phyloP scores from a whole-genome alignment of 805 yeast genomes.

The Myxozyma mucilagina region DNA sequence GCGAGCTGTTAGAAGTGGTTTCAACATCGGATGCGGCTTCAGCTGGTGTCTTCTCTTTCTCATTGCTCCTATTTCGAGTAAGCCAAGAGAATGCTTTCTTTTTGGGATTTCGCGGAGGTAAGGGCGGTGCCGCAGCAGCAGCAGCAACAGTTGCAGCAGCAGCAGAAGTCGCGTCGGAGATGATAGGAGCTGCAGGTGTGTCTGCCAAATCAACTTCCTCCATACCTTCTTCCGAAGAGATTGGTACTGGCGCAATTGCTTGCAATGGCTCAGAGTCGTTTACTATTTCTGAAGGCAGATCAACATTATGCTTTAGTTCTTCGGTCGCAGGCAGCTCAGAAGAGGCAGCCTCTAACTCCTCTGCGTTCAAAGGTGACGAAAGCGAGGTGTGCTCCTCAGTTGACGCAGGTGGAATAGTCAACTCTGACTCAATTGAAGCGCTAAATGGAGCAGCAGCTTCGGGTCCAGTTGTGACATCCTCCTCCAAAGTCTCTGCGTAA shows the following conservation, averaged over 20 bases:
- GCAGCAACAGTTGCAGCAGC: background rate
- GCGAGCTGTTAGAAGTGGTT: background rate
- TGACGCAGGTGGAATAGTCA: background rate
- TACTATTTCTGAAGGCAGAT: no score
- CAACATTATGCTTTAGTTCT: background rate
- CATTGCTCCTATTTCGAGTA: conserved; percentile 8
- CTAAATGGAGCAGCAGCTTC: background rate
- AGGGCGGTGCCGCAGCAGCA: conserved; percentile 15
- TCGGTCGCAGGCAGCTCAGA: conserved; percentile 3
- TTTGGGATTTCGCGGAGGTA: conserved; percentile 21
- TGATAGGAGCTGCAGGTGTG: background rate
- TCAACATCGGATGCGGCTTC: background rate
- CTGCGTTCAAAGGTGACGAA: background rate
- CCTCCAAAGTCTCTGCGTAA: background rate
- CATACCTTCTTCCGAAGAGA: conserved; percentile 9
- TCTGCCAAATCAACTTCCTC: conserved; percentile 25
- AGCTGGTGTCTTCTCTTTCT: background rate
- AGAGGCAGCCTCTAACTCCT: conserved; percentile 3
- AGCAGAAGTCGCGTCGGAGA: background rate
- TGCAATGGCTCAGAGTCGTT: background rate
- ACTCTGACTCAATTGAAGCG: background rate
- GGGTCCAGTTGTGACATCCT: background rate
- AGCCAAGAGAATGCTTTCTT: conserved; percentile 39
- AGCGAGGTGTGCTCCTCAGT: background rate
- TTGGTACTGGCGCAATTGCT: conserved; percentile 6